Percentiles rank a stretch among this genome's conserved stretches.
These are phyloP conservation scores for Vaccinium corymbosum DNA, from an alignment of 148 eudicot species.

Conservation along the genomic window DNA sequence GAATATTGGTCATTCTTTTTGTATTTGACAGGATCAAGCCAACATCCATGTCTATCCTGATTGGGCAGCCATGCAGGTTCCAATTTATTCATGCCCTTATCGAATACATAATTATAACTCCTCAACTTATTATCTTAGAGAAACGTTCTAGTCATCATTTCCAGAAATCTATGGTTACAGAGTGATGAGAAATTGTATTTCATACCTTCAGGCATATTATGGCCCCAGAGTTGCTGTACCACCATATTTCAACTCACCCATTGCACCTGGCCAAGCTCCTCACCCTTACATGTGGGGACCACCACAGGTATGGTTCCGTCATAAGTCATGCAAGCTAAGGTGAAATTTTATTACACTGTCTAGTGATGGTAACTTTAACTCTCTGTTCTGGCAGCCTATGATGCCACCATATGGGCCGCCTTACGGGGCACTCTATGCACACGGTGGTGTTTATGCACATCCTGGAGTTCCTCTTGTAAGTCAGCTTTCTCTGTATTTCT, in stretches of 20 bases:
- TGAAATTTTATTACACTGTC: neutral
- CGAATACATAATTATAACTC: neutral
- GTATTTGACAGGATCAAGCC: slow-evolving; percentile 61
- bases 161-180: neutral
- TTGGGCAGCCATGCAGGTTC: slow-evolving; percentile 98
- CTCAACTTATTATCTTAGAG: neutral
- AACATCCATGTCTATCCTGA: slow-evolving; percentile 78
- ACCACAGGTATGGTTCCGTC: slow-evolving; percentile 49
- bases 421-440: slow-evolving; percentile 82
- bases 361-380: neutral
- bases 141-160: neutral
- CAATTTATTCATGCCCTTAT: slow-evolving; percentile 1
- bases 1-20: slow-evolving; percentile 13
- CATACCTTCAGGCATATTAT: slow-evolving; percentile 65
- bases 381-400: slow-evolving; percentile 51
- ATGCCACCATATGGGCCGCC: slow-evolving; percentile 88
- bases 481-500: slow-evolving; percentile 3
- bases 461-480: slow-evolving; percentile 77
- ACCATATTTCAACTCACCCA: slow-evolving; percentile 67
- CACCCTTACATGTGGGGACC: slow-evolving; percentile 88
- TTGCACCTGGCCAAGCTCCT: slow-evolving; percentile 75
- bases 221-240: slow-evolving; percentile 87
- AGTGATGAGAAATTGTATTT: slow-evolving; percentile 1
- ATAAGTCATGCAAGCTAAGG: neutral
- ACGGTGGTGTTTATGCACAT: slow-evolving; percentile 87